phyloP scores from a whole-genome alignment of 1,284 basidiomycete species.

The Omphalotus olearius region DNA sequence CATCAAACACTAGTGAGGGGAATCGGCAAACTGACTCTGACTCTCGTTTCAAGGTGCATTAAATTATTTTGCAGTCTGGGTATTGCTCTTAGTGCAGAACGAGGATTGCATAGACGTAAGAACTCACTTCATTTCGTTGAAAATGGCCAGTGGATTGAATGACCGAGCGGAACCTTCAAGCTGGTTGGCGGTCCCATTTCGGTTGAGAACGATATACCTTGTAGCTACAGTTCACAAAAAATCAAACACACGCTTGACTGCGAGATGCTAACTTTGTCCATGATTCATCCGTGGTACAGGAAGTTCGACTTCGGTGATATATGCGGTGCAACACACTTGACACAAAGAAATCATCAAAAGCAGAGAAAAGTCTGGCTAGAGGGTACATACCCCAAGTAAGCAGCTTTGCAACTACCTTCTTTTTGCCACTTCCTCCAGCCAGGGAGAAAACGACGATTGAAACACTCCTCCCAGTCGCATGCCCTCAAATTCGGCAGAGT shows the following conservation, averaged over 20 bases:
- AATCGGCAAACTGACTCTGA: constrained; percentile 40
- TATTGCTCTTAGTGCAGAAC: not conserved
- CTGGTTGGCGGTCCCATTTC: constrained; percentile 69
- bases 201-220: constrained; percentile 70
- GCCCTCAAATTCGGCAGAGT: constrained; percentile 62
- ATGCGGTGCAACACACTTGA: constrained; percentile 54
- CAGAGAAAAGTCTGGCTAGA: not conserved
- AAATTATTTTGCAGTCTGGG: constrained; percentile 62
- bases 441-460: constrained; percentile 63
- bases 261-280: constrained; percentile 64
- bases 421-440: constrained; percentile 62
- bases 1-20: not conserved
- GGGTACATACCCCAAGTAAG: constrained; percentile 42
- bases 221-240: constrained; percentile 3
- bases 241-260: constrained; percentile 3
- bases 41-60: constrained; percentile 55
- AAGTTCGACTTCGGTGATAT: constrained; percentile 60
- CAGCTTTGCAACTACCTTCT: constrained; percentile 55
- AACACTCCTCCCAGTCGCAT: constrained; percentile 68
- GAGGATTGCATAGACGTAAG: not conserved
- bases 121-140: constrained; percentile 70
- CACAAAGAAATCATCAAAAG: constrained; percentile 4
- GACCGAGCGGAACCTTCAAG: constrained; percentile 60
- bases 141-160: constrained; percentile 61
- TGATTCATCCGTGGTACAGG: constrained; percentile 72